A percentile compares a stretch with the other conserved stretches of the same genome.
These are phyloP conservation scores for Endocalyx cinctus DNA, from an alignment of 2,329 filamentous ascomycete species.

Conservation along the genomic window DNA sequence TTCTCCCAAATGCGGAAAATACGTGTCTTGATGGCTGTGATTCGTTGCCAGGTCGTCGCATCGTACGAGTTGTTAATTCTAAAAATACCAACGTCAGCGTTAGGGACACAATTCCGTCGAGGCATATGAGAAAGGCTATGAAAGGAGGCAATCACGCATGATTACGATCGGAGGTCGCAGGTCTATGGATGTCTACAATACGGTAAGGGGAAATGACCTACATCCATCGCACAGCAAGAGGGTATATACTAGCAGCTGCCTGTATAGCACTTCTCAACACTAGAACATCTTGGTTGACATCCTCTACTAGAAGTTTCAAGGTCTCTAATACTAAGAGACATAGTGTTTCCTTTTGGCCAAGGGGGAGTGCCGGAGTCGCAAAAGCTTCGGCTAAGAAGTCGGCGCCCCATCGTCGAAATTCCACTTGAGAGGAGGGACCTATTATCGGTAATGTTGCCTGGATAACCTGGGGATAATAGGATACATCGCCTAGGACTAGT, in stretches of 20 bases:
- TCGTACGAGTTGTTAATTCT: conserved; percentile 88
- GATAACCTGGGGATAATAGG: conserved; percentile 87
- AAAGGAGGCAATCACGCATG: conserved; percentile 11
- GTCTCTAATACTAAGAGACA: conserved; percentile 74
- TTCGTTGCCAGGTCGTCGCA: conserved; percentile 76
- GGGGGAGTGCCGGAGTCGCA: conserved; percentile 77
- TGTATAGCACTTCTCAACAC: conserved; percentile 86
- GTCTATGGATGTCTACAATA: conserved; percentile 26
- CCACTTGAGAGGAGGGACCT: conserved; percentile 65
- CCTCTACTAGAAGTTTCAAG: conserved; percentile 64
- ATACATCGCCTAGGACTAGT: conserved; percentile 79
- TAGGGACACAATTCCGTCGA: conserved; percentile 5
- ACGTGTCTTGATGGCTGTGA: conserved; percentile 81
- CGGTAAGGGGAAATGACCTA: conserved; percentile 53
- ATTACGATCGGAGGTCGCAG: conserved; percentile 15
- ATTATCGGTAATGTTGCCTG: conserved; percentile 91
- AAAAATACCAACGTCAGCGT: conserved; percentile 28
- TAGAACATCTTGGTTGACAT: conserved; percentile 68
- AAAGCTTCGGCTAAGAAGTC: conserved; percentile 96
- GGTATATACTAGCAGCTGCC: conserved; percentile 87
- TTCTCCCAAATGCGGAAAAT: conserved; percentile 87
- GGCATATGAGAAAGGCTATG: conserved; percentile 7
- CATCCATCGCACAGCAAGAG: conserved; percentile 89
- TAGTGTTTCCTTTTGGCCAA: conserved; percentile 75
- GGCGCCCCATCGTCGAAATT: conserved; percentile 90